Evolutionary conservation across 2,329 filamentous ascomycete genomes (phyloP), one percentile per base, ranked within the genome.

Genomic region (Fusarium citri): DNA sequence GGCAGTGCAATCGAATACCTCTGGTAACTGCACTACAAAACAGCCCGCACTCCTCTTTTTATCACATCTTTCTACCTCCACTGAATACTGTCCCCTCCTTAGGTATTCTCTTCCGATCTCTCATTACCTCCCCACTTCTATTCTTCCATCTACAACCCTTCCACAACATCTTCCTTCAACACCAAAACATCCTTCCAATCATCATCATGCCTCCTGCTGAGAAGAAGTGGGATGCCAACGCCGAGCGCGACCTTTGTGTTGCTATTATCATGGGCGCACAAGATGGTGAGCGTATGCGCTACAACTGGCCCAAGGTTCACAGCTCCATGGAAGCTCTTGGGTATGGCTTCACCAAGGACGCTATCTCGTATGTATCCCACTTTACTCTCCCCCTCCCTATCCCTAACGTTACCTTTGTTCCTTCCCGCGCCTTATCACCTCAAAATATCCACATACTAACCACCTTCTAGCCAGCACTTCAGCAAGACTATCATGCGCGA

Each of bases 201-300:
- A 34, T 51, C 58, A 57, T 9, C 14, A 78, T 77, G 77, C 71
- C 74, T 62, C 67, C 63, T 9, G 18, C 61, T 4, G 77, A 78
- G 40, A 81, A 81, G 74, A 81, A 80, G 61, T 82, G 80, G 80
- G 77, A 78, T 16, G 59, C 66, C 22, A 55, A 66, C 16, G 78
- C 77, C n/a, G 80, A 82, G 70, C 78, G 76, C 10, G 80, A 82
- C 51, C 79, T 82, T 61, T 80, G 78, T 65, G 74, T 82, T 41
- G 76, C 80, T 49, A 69, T 81, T 54, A 76, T 81, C 55, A 55
- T 76, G 56, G 65, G 72, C 55, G 72, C 66, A 54, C 68, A 72
- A 40, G 76, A 76, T 1, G 64, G 65, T 18, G 71, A 76, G 20
- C 74, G 72, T 15, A 47, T 68, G 22, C 72, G 72, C 22, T 73